These are phyloP conservation scores for Cotoneaster glaucophyllus DNA, from an alignment of 306 rosid genomes.

Conservation along the genomic window DNA sequence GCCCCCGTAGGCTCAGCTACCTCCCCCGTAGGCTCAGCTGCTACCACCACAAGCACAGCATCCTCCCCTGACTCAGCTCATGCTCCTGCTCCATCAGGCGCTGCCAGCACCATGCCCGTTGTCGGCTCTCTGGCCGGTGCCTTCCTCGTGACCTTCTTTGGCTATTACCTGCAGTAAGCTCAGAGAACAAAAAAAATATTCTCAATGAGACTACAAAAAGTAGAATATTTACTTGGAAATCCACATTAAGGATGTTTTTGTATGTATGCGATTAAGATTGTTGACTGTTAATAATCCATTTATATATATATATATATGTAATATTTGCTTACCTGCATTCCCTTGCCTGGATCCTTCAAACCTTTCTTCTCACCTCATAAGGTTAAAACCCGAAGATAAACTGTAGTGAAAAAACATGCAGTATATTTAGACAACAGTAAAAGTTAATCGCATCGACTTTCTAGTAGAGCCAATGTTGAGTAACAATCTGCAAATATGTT, in stretches of 20 bases:
- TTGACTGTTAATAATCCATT: not conserved
- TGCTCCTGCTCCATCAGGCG: not conserved
- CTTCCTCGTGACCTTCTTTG: conserved; percentile 6
- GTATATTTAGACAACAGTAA: not conserved
- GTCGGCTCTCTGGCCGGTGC: not conserved
- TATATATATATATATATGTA: not conserved
- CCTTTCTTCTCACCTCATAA: not conserved
- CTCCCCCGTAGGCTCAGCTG: not conserved
- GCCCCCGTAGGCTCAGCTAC: not conserved
- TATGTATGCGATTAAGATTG: not conserved
- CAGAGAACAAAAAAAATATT: not conserved
- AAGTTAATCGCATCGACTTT: conserved; percentile 18
- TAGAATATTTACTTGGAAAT: not conserved
- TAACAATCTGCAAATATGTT: conserved; percentile 25
- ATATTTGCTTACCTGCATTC: not conserved
- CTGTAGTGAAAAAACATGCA: not conserved
- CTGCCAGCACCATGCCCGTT: not conserved
- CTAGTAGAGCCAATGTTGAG: conserved; percentile 19
- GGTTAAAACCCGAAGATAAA: not conserved
- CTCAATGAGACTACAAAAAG: not conserved
- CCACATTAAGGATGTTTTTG: not conserved
- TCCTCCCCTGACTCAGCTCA: not conserved
- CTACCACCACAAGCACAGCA: not conserved
- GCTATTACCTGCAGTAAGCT: conserved; percentile 33
- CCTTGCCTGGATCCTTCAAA: not conserved